These are phyloP conservation scores for Russula foetens DNA, from an alignment of 768 basidiomycete species.

Conservation along the genomic window DNA sequence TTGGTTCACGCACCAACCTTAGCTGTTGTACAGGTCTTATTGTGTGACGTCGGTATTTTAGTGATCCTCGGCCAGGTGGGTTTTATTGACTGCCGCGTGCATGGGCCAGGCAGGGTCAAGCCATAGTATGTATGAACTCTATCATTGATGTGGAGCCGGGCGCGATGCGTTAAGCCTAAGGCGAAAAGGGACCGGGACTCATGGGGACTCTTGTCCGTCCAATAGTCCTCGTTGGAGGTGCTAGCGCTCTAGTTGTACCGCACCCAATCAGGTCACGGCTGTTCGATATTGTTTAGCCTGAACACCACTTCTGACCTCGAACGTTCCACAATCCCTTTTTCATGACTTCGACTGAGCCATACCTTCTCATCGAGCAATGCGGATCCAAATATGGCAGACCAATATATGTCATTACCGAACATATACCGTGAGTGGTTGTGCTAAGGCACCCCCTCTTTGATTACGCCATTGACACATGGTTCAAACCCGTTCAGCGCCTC, in stretches of 20 bases:
- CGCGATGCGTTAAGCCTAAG: background rate
- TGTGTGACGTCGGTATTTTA: slow-evolving; percentile 5
- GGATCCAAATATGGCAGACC: slow-evolving; percentile 35
- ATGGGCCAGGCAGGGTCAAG: background rate
- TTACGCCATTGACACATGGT: slow-evolving; percentile 19
- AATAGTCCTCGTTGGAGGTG: slow-evolving; percentile 1
- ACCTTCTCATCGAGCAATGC: slow-evolving; percentile 36
- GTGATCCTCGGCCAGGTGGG: slow-evolving; percentile 11
- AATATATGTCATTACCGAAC: slow-evolving; percentile 37
- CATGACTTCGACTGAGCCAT: slow-evolving; percentile 26
- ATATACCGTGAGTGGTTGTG: slow-evolving; percentile 33
- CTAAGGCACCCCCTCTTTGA: background rate
- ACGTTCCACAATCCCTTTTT: slow-evolving; percentile 21
- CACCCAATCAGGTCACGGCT: slow-evolving; percentile 11
- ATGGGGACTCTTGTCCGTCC: background rate
- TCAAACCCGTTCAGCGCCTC: slow-evolving; percentile 23
- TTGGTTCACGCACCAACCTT: slow-evolving; percentile 7
- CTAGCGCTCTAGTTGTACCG: slow-evolving; percentile 12
- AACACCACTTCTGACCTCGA: slow-evolving; percentile 16
- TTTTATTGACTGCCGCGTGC: background rate
- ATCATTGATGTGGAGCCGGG: slow-evolving; percentile 1
- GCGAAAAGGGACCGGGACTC: background rate
- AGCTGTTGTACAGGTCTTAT: slow-evolving; percentile 4
- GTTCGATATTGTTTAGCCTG: slow-evolving; percentile 5
- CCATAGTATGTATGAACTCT: slow-evolving; percentile 1